Evolutionary conservation across 257 asterid genomes (phyloP), one percentile per base, ranked within the genome.

Genomic region (Solanum chiquidenum): DNA sequence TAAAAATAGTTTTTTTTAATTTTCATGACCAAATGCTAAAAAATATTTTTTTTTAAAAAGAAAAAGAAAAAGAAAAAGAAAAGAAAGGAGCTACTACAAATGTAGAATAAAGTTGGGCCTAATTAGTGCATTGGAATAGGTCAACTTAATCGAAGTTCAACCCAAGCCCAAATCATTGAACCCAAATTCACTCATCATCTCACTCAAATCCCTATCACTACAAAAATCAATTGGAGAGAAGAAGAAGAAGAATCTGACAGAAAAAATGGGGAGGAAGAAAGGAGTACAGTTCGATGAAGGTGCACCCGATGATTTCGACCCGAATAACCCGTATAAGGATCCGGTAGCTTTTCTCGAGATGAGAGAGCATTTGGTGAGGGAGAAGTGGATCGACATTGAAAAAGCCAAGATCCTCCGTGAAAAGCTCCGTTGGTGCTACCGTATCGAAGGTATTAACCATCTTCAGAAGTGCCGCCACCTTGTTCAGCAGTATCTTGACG

Each of bases 371-470:
- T 74, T 96, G 88, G 98, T 96, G 12, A 89, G 99, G 62, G 98
- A 95, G 92, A 96, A 95, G 86, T 96, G 99, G 99, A 94, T 96
- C 98, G 93, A 93, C 87, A 96, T 96, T 94, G 99, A 96, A 92
- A 96, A 94, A 90, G 99, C 99, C 38, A 96, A 96, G 93, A 95
- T 96, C 89, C 93, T 96, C 86, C 89, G 99, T 13, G 98, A 96
- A 90, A 95, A 91, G 87, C 95, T 96, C 84, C 96, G 93, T 90
- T 95, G 98, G 99, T 96, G 99, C 88, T 95, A 96, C 89, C 94
- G 98, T 5, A 92, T 96, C 5, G 99, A 96, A 88, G 99, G 98
- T 29, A 86, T 96, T 58, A 95, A 96, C 83, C 99, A 96, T 60
- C 98, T 95, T 89, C 98, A 96, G 91, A 96, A 96, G 89, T 96